Evolutionary conservation across 148 eudicot genomes (phyloP), one percentile per base, ranked within the genome.

Genomic region (Chenopodium berlandieri): DNA sequence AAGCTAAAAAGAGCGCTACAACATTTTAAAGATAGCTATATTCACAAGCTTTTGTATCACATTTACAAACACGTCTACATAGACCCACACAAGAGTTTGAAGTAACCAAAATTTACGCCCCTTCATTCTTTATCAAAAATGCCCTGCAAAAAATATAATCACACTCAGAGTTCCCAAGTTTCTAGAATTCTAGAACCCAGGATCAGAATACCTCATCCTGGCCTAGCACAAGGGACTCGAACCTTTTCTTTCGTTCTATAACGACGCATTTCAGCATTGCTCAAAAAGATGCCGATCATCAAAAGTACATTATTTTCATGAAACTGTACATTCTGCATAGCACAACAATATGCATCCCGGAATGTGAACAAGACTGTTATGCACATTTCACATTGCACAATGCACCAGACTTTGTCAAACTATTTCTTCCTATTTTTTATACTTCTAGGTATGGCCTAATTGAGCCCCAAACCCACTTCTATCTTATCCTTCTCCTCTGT

Each of bases 381-480:
- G 75, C 72, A n/a, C 47, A 20, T 23, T 84, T 78, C 75, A 84
- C 84, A 86, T 56, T 79, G 84, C 85, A 84, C 56, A 46, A 17
- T 72, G 75, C 47, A 72, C 23, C 75, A 80, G 78, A 73, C 30
- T 34, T 76, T 9, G 48, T 32, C 66, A 46, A 46, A 54, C 75
- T 73, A 48, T 78, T 81, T 83, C 75, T 69, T 79, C 56, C 84
- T 82, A 23, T 0, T 9, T 34, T 73, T 27, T 27, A 79, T 69
- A 71, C 25, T 64, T 50, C 82, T 70, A 79, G 75, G 19, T 68
- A 73, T 66, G 78, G 64, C 77, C 0, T 30, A 77, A 93, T 79
- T 19, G 94, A 89, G 31, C 94, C 91, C 97, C 94, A 96, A 34
- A 91, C 77, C 99, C 94, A 94, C 82, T 79, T 88, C 87, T 91